A percentile compares a stretch with the other conserved stretches of the same genome.
Evolutionary conservation across 1,284 basidiomycete species (phyloP).

Genomic region (Xerocomus alliaceus): DNA sequence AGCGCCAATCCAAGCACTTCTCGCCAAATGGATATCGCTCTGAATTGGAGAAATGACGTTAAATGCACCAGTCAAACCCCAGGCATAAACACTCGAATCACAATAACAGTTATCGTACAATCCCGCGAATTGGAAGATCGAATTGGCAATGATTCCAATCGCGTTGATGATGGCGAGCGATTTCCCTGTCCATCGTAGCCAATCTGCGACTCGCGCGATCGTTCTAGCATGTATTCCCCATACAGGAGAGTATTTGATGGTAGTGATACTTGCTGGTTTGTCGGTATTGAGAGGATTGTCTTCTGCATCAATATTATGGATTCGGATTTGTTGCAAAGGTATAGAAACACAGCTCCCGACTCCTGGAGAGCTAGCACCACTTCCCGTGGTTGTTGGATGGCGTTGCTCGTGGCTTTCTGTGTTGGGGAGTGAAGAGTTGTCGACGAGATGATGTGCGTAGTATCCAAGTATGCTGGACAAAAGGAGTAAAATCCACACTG

Average conservation of each 20-base stretch:
- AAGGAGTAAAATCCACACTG: slow-evolving; percentile 48
- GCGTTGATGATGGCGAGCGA: slow-evolving; percentile 31
- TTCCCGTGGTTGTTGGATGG: neutral
- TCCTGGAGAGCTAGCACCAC: neutral
- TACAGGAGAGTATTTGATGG: neutral
- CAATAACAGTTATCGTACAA: slow-evolving; percentile 35
- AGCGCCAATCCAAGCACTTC: slow-evolving; percentile 27
- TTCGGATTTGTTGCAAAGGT: neutral
- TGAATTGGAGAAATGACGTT: slow-evolving; percentile 6
- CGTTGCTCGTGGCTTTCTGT: neutral
- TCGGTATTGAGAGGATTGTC: neutral
- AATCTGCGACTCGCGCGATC: slow-evolving; percentile 10
- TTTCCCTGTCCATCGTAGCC: slow-evolving; percentile 35
- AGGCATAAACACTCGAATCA: slow-evolving; percentile 21
- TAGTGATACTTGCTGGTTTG: neutral
- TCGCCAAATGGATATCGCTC: slow-evolving; percentile 11
- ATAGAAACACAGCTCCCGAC: neutral
- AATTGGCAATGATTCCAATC: slow-evolving; percentile 23
- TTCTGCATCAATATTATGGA: neutral
- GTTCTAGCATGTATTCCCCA: neutral
- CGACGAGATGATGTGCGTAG: slow-evolving; percentile 26
- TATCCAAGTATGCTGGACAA: slow-evolving; percentile 46
- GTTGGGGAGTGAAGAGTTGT: slow-evolving; percentile 5
- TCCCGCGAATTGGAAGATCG: slow-evolving; percentile 29
- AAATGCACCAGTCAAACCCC: slow-evolving; percentile 15